A percentile compares a stretch with the other conserved stretches of the same genome.
Conservation (phyloP, 148 eudicot species). For the Cornus florida region DNA sequence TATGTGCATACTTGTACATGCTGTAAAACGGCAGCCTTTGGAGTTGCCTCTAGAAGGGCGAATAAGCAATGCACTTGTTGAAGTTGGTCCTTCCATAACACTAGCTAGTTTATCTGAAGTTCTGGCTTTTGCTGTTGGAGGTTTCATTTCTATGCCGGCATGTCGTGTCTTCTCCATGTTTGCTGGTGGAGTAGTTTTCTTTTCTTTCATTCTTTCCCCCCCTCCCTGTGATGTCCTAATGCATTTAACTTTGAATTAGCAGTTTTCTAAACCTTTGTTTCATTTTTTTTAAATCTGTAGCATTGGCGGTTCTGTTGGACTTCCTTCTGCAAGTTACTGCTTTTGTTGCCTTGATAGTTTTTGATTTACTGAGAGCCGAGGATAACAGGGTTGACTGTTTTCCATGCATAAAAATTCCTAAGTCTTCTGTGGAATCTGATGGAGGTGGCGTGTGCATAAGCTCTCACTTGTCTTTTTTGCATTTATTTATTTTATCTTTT, state of each 20-base stretch:
- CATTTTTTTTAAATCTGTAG: slow-evolving; percentile 27
- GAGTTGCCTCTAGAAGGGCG: slow-evolving; percentile 50
- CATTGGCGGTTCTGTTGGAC: slow-evolving; percentile 64
- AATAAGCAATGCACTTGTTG: slow-evolving; percentile 58
- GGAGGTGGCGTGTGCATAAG: slow-evolving; percentile 24
- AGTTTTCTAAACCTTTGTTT: slow-evolving; percentile 14
- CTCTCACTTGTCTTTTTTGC: background rate
- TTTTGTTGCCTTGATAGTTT: slow-evolving; percentile 60
- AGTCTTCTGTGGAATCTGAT: slow-evolving; percentile 24
- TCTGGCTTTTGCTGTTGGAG: slow-evolving; percentile 67
- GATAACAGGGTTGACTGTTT: slow-evolving; percentile 64
- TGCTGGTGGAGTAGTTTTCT: slow-evolving; percentile 44
- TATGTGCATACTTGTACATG: slow-evolving; percentile 73
- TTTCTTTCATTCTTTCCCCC: too few species aligned
- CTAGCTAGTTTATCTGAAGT: slow-evolving; percentile 68
- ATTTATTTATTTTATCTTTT: background rate
- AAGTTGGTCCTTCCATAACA: slow-evolving; percentile 73
- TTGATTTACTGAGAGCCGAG: slow-evolving; percentile 55
- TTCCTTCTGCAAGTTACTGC: slow-evolving; percentile 69
- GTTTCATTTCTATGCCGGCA: slow-evolving; percentile 72
- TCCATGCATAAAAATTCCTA: slow-evolving; percentile 49
- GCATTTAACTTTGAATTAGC: slow-evolving; percentile 3
- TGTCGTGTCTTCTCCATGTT: slow-evolving; percentile 74
- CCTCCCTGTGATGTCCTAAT: background rate
- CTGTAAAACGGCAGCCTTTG: slow-evolving; percentile 53